Base-by-base conservation (phyloP, 441 rosid genomes). In the Euphorbia schlechtendalii region DNA sequence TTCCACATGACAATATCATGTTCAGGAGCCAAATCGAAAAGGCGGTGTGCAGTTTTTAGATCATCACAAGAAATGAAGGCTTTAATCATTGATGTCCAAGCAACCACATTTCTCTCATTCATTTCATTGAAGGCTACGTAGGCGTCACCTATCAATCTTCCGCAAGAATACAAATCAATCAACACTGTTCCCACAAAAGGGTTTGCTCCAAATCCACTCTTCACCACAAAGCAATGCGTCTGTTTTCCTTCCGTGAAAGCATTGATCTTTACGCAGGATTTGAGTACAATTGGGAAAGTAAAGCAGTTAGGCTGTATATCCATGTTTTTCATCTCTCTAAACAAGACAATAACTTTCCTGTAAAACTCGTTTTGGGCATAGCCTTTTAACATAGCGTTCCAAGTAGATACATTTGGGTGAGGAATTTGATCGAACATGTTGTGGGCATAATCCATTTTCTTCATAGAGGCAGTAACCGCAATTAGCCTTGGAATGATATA, bases 1-100 rank as follows among this genome's bases (percentile, higher is more conserved):
- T 82, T 88, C 92, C 92, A 86, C 67, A 86, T 38, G 69, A 86
- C 81, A 60, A 79, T 61, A 68, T 86, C 96, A 49, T 86, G 79
- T 74, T 81, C 83, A 0, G 93, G 96, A 0, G 87, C 75, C 76
- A 81, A 73, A 63, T 84, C 82, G 32, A 88, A 88, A 77, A 81
- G 72, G 1, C 74, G 55, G 45, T 83, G 73, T 21, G 90, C 89
- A 70, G 80, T 75, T 54, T 65, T 78, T 17, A 81, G 66, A 66
- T 88, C 86, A 52, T 70, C 71, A 36, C 77, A 75, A 43, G 65
- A 60, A 56, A 88, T 61, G 76, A 77, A 80, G 61, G 83, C 87
- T 34, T 63, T 82, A 51, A 84, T 81, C 76, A 86, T 78, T 11
- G 76, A 67, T 59, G 92, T 88, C 88, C 96, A 88, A 28, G 78